Conservation (phyloP, 768 basidiomycete genomes). For the Mycena indigotica region DNA sequence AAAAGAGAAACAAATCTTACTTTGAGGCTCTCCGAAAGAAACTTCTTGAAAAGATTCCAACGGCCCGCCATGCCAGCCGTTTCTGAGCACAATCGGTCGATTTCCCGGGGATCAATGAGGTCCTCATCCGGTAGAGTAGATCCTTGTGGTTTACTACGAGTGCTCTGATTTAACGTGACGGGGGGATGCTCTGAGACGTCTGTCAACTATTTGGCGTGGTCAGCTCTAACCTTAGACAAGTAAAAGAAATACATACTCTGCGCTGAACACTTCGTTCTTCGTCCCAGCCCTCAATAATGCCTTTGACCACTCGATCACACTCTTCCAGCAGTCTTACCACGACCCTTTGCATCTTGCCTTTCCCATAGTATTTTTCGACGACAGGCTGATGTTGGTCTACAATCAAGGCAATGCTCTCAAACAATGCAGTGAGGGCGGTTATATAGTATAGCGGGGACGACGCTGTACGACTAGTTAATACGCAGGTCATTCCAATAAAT, state of each 20-base stretch:
- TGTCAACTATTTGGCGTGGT: slow-evolving; percentile 38
- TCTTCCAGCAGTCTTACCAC: slow-evolving; percentile 78
- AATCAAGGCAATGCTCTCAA: slow-evolving; percentile 94
- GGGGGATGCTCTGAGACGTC: slow-evolving; percentile 50
- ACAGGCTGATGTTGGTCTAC: slow-evolving; percentile 97
- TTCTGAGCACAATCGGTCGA: slow-evolving; percentile 89
- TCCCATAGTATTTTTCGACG: slow-evolving; percentile 97
- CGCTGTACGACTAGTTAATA: slow-evolving; percentile 65
- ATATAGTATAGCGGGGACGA: slow-evolving; percentile 93
- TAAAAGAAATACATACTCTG: slow-evolving; percentile 54
- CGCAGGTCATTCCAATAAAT: slow-evolving; percentile 9
- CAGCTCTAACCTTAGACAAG: slow-evolving; percentile 1
- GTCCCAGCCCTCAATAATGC: slow-evolving; percentile 82
- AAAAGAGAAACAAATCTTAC: slow-evolving; percentile 38
- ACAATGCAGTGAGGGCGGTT: slow-evolving; percentile 84
- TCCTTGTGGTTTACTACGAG: slow-evolving; percentile 31
- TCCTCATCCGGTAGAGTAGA: slow-evolving; percentile 56
- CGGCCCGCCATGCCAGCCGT: slow-evolving; percentile 86
- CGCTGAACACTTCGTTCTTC: slow-evolving; percentile 85
- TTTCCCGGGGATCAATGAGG: slow-evolving; percentile 80
- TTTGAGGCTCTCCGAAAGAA: slow-evolving; percentile 72
- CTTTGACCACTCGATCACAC: slow-evolving; percentile 80
- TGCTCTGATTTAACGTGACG: slow-evolving; percentile 33
- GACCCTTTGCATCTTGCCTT: slow-evolving; percentile 82
- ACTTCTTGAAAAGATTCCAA: slow-evolving; percentile 90